Conservation (phyloP, 139 green algal species). For the Micractinium sp. region DNA sequence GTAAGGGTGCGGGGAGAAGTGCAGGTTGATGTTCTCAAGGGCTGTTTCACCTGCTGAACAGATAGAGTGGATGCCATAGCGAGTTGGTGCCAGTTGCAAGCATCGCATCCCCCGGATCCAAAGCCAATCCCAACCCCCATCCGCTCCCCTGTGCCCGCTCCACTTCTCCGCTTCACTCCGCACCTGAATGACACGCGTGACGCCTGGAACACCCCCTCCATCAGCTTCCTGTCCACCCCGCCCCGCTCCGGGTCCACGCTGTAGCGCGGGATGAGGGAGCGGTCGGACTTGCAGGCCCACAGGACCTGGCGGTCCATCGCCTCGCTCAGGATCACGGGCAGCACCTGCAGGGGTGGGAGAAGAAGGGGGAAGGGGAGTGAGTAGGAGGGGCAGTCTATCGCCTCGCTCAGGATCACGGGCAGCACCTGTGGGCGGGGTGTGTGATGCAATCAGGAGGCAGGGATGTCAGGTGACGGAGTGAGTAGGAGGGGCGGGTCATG, state of each 20-base stretch:
- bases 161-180: background rate
- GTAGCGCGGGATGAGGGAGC: slow-evolving; percentile 16
- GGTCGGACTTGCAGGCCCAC: slow-evolving; percentile 47
- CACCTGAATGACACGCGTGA: background rate
- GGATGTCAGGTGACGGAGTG: background rate
- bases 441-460: background rate
- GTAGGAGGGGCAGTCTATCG: background rate
- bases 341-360: background rate
- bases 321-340: slow-evolving; percentile 24
- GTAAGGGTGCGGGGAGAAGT: background rate
- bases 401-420: slow-evolving; percentile 22
- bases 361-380: no score
- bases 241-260: background rate
- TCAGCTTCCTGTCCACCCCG: background rate
- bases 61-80: background rate
- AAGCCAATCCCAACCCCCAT: background rate
- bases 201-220: slow-evolving; percentile 1
- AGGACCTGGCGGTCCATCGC: slow-evolving; percentile 30
- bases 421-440: background rate
- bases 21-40: no score
- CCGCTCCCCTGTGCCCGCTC: background rate
- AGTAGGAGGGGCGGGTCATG: background rate
- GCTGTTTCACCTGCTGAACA: no score
- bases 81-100: background rate
- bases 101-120: background rate